A percentile compares a stretch with the other conserved stretches of the same genome.
phyloP scores from a whole-genome alignment of 768 basidiomycete genomes.

The Phlebiopsis flavidoalba region DNA sequence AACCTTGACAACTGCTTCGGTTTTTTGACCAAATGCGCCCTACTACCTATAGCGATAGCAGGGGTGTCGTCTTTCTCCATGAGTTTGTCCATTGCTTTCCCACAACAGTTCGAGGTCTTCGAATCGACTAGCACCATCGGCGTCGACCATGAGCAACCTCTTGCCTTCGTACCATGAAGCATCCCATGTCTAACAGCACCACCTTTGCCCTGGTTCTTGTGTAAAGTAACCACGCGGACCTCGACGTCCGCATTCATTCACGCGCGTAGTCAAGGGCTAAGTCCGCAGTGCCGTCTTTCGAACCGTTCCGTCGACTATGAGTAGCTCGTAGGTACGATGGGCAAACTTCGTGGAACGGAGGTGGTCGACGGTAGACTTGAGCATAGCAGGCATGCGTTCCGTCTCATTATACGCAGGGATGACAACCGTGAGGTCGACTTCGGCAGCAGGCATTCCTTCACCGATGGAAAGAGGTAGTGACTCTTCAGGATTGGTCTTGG shows the following conservation, averaged over 20 bases:
- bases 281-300: constrained; percentile 65
- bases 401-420: constrained; percentile 93
- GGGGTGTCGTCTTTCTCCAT: constrained; percentile 37
- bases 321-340: constrained; percentile 57
- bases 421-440: constrained; percentile 73
- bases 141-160: constrained; percentile 87
- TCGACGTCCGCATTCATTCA: constrained; percentile 48
- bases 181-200: constrained; percentile 92
- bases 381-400: constrained; percentile 79
- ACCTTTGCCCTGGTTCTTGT: constrained; percentile 85
- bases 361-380: constrained; percentile 67
- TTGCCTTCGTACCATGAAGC: constrained; percentile 72
- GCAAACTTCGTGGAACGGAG: constrained; percentile 35
- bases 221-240: constrained; percentile 74
- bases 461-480: constrained; percentile 49
- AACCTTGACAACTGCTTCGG: constrained; percentile 94
- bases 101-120: constrained; percentile 79
- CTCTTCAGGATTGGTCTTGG: constrained; percentile 45
- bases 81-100: constrained; percentile 60
- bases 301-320: constrained; percentile 93
- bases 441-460: constrained; percentile 50
- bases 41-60: constrained; percentile 73
- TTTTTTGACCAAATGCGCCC: constrained; percentile 89
- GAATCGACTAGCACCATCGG: constrained; percentile 90
- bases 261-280: constrained; percentile 60